phyloP scores from a whole-genome alignment of 305 asterid species.

The Nicotiana rustica region DNA sequence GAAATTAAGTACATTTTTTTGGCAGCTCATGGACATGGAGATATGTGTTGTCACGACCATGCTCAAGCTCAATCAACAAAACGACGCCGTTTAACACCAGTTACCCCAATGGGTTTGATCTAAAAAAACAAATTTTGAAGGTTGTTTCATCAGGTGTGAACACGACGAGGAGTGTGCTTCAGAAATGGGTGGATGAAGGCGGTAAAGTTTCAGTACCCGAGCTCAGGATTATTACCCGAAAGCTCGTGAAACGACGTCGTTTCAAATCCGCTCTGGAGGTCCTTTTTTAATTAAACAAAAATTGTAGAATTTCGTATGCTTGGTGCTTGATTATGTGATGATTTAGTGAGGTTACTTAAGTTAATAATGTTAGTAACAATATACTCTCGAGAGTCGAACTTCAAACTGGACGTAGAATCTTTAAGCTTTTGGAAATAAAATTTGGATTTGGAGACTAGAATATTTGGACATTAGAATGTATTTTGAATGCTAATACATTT shows the following conservation, averaged over 20 bases:
- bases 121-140: constrained; percentile 15
- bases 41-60: neutral
- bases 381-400: too few relatives aligned
- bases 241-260: constrained; percentile 41
- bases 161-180: constrained; percentile 37
- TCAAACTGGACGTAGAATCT: too few relatives aligned
- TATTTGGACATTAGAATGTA: too few relatives aligned
- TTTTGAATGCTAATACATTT: neutral
- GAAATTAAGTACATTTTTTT: neutral
- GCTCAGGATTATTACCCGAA: constrained; percentile 40
- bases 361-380: neutral
- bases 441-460: too few relatives aligned
- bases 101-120: neutral
- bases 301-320: neutral
- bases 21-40: constrained; percentile 28
- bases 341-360: neutral
- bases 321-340: constrained; percentile 8
- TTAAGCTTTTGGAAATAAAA: too few relatives aligned
- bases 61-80: neutral
- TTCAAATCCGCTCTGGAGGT: constrained; percentile 47
- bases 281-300: neutral
- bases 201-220: constrained; percentile 37
- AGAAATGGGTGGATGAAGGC: constrained; percentile 49
- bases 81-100: neutral
- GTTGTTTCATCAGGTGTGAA: neutral